Percentiles rank a stretch among this genome's conserved stretches.
Evolutionary conservation across 345 rosid genomes (phyloP).

Genomic region (Boechera divaricarpa): DNA sequence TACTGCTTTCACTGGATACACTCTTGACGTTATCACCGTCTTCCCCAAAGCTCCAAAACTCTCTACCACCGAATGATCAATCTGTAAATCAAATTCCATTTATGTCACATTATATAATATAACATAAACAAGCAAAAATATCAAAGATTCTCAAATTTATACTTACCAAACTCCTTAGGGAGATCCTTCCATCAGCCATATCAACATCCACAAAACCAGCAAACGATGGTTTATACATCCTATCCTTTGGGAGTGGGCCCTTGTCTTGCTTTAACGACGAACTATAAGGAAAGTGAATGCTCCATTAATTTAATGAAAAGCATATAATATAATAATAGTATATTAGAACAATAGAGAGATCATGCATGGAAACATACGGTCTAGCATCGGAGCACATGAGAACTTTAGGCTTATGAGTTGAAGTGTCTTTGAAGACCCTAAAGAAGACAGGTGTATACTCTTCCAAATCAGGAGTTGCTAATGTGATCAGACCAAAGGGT

Average conservation of each 20-base stretch:
- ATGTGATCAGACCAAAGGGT: slow-evolving; percentile 83
- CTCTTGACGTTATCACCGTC: slow-evolving; percentile 73
- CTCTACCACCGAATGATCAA: slow-evolving; percentile 78
- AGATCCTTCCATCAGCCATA: slow-evolving; percentile 57
- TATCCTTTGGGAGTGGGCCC: slow-evolving; percentile 22
- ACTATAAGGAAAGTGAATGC: slow-evolving; percentile 31
- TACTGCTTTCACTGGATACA: slow-evolving; percentile 71
- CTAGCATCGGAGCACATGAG: slow-evolving; percentile 86
- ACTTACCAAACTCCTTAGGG: slow-evolving; percentile 78
- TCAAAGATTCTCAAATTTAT: not conserved
- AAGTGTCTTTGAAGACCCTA: slow-evolving; percentile 60
- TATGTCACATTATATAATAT: not conserved
- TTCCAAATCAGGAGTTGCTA: slow-evolving; percentile 66
- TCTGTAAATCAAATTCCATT: slow-evolving; percentile 42
- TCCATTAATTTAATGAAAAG: slow-evolving; percentile 2
- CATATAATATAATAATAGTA: not conserved
- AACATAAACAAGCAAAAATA: not conserved
- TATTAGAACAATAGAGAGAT: not conserved
- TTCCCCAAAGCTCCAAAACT: slow-evolving; percentile 79
- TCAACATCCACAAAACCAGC: slow-evolving; percentile 83
- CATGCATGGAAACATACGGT: slow-evolving; percentile 49
- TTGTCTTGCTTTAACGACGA: slow-evolving; percentile 50
- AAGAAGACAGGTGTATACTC: slow-evolving; percentile 88
- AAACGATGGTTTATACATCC: slow-evolving; percentile 67
- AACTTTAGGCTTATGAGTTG: slow-evolving; percentile 49